Base-by-base conservation (phyloP, 257 asterid species). In the Agastache rugosa region DNA sequence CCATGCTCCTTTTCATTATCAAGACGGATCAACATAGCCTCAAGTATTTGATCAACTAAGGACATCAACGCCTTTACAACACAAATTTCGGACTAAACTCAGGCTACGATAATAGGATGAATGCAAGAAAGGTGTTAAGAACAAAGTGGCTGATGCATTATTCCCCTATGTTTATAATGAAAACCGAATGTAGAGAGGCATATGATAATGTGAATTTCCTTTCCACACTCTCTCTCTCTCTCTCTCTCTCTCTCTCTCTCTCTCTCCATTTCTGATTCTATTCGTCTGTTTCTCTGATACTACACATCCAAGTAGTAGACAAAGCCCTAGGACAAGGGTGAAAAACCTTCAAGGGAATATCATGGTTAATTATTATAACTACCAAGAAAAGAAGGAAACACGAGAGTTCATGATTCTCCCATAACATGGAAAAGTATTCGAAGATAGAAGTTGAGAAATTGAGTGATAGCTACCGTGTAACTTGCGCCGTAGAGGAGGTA, bases 401-500 rank as follows among this genome's bases (percentile, higher is more conserved):
- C 58, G 27, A 39, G 17, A 59, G 42, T 16, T 56, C 8, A 41
- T 41, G 6, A 72, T 25, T 69, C 60, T 72, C 15, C 8, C 67
- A 60, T 54, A 50, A 50, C 20, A 37, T 11, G 56, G 45, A 66
- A 66, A 50, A 15, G 16, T 41, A 44, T 67, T 19, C 12, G 9
- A 63, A 31, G 35, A 45, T 27, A n/a, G 45, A 29, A 14, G 35
- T 60, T 51, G 17, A 47, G 25, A 70, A 67, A 3, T 11, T 14
- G 72, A 5, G 67, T 2, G 29, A 37, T 83, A 31, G 37, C 7
- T 31, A 91, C 96, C 74, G 96, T 92, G 77, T 94, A 92, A 73
- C 83, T 82, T 85, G 87, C 85, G 44, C 99, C 99, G 22, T 77
- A 94, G 75, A 94, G 99, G 62, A 71, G 56, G 81, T 92, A 92